phyloP scores from a whole-genome alignment of 768 basidiomycete species.

The Pilatotrama ljubarskyi region DNA sequence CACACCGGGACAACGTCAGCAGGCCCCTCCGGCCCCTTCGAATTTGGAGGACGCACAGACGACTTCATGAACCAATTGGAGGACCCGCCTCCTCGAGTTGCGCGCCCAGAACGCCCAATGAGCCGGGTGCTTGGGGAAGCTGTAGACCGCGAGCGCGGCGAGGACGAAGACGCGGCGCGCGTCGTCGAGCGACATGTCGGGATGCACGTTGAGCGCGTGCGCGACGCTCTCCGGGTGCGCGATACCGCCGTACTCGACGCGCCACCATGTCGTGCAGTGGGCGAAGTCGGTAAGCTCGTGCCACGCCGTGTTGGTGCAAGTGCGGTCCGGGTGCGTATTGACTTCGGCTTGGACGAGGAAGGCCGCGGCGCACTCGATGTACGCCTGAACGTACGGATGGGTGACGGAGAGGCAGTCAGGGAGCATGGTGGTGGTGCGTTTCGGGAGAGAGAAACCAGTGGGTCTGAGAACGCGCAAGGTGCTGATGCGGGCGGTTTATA shows the following conservation, averaged over 20 bases:
- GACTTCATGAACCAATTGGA: conserved; percentile 7
- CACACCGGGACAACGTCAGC: not conserved
- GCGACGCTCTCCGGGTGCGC: conserved; percentile 5
- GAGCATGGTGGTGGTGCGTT: not conserved
- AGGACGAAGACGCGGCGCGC: conserved; percentile 10
- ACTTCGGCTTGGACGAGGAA: not conserved
- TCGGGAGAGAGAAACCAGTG: not conserved
- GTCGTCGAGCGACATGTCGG: not conserved
- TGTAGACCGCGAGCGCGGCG: conserved; percentile 10
- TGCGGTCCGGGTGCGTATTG: not conserved
- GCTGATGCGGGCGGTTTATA: not conserved
- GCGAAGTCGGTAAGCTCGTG: not conserved
- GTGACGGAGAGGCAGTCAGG: not conserved
- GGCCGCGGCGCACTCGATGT: not conserved
- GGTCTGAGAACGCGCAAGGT: not conserved
- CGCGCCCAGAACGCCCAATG: conserved; percentile 17
- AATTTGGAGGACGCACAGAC: not conserved
- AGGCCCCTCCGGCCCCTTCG: no score
- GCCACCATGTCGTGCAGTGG: conserved; percentile 4
- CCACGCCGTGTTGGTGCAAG: not conserved
- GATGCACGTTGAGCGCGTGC: not conserved
- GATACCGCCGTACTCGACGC: conserved; percentile 7
- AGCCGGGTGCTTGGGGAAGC: conserved; percentile 7
- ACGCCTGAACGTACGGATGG: conserved; percentile 3
- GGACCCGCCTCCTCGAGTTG: not conserved